These are phyloP conservation scores for Fraxinus ornus DNA, from an alignment of 305 asterid genomes.

Conservation along the genomic window DNA sequence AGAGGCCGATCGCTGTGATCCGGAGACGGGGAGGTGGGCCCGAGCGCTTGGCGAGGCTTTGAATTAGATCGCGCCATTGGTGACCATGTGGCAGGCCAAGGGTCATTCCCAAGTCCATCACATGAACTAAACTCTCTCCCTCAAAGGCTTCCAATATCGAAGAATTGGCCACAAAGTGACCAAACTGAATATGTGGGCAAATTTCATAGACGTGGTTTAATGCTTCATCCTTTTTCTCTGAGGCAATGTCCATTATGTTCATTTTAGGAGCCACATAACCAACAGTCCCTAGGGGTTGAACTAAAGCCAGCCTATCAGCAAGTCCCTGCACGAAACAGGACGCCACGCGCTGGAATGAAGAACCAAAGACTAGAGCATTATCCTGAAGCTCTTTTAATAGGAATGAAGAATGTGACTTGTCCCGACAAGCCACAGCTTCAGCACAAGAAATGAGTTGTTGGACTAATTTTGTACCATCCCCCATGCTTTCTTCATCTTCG, in stretches of 20 bases:
- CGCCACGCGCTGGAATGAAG: constrained; percentile 90
- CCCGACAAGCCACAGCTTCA: constrained; percentile 87
- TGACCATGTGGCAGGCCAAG: constrained; percentile 69
- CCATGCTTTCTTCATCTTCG: constrained; percentile 22
- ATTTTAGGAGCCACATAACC: constrained; percentile 48
- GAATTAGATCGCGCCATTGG: constrained; percentile 66
- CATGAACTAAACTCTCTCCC: constrained; percentile 91
- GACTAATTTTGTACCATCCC: constrained; percentile 60
- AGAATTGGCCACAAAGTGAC: constrained; percentile 70
- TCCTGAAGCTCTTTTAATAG: constrained; percentile 59
- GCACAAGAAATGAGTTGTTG: constrained; percentile 79
- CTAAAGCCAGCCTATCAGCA: constrained; percentile 61
- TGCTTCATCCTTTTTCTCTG: constrained; percentile 67
- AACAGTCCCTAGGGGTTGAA: constrained; percentile 74
- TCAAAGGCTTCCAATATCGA: constrained; percentile 91
- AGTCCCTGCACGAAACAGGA: constrained; percentile 82
- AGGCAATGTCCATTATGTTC: constrained; percentile 41
- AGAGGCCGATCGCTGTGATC: constrained; percentile 65
- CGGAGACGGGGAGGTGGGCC: constrained; percentile 42
- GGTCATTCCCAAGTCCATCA: constrained; percentile 83
- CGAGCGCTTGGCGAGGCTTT: constrained; percentile 46
- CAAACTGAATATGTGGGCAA: constrained; percentile 73
- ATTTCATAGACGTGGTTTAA: constrained; percentile 59
- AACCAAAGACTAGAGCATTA: constrained; percentile 71
- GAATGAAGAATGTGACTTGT: constrained; percentile 62